These are phyloP conservation scores for Moricandia arvensis DNA, from an alignment of 345 rosid genomes.

Conservation along the genomic window DNA sequence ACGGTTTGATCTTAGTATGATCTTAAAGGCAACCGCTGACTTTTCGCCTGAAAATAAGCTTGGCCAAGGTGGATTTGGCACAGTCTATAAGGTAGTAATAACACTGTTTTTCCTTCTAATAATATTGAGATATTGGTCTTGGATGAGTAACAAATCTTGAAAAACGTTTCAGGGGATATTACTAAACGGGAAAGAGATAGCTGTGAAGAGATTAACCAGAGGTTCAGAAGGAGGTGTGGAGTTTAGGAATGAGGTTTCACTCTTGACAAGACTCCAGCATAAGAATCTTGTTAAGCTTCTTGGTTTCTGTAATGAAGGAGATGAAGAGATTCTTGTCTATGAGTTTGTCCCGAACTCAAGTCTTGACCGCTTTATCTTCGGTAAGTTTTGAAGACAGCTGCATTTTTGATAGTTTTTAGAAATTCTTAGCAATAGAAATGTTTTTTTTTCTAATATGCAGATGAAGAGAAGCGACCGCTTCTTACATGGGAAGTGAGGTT, in stretches of 20 bases:
- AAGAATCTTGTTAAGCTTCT: conserved; percentile 55
- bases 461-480: conserved; percentile 14
- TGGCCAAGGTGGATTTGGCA: neutral
- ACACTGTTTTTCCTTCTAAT: neutral
- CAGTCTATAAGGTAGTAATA: neutral
- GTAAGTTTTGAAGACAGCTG: no score
- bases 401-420: no score
- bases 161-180: neutral
- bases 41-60: neutral
- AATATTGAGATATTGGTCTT: neutral
- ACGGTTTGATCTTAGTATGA: neutral
- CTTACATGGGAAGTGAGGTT: conserved; percentile 30
- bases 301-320: conserved; percentile 46
- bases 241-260: conserved; percentile 50
- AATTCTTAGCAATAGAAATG: neutral
- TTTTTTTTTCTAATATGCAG: neutral
- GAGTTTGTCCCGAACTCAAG: conserved; percentile 51
- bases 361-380: conserved; percentile 48
- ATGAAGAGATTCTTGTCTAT: conserved; percentile 51
- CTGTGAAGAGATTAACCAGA: neutral
- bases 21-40: neutral
- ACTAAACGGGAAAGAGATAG: neutral
- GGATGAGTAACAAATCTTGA: neutral
- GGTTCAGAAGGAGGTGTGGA: conserved; percentile 51
- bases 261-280: conserved; percentile 60